phyloP scores from a whole-genome alignment of 345 rosid species.

The Salix dunnii region DNA sequence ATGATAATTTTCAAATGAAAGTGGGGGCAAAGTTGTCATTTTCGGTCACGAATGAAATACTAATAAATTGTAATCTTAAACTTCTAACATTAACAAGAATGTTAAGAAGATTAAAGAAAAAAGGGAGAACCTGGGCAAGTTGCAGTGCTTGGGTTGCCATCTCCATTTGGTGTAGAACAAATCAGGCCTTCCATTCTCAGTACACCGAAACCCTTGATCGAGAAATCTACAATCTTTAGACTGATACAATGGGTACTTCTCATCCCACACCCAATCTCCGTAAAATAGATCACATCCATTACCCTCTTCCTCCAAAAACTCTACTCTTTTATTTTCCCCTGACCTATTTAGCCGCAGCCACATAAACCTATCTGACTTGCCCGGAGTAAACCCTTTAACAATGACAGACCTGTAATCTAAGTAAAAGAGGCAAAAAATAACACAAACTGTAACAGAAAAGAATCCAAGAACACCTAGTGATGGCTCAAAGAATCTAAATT shows the following conservation, averaged over 20 bases:
- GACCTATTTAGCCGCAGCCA: conserved; percentile 52
- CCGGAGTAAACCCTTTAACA: conserved; percentile 42
- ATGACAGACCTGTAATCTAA: conserved; percentile 51
- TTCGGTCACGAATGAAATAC: not conserved
- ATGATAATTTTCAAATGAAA: not conserved
- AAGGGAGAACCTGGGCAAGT: conserved; percentile 68
- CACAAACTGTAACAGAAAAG: conserved; percentile 51
- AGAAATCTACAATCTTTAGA: conserved; percentile 76
- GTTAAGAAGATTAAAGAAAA: not conserved
- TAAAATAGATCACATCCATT: conserved; percentile 68
- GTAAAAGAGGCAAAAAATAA: conserved; percentile 65
- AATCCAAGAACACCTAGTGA: conserved; percentile 65
- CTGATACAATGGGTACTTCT: conserved; percentile 74
- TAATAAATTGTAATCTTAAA: not conserved
- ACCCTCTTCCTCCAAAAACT: conserved; percentile 55
- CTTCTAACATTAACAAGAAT: not conserved
- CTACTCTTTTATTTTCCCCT: conserved; percentile 36
- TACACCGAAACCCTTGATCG: conserved; percentile 83
- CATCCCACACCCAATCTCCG: conserved; percentile 98
- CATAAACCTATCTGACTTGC: conserved; percentile 52
- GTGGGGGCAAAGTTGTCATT: not conserved
- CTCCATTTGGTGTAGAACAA: conserved; percentile 84
- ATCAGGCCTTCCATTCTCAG: conserved; percentile 86
- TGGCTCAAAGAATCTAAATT: conserved; percentile 54
- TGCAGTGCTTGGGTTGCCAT: conserved; percentile 86